Evolutionary conservation across 345 rosid species (phyloP), one percentile per base, ranked within the genome.

Genomic region (Laguncularia racemosa): DNA sequence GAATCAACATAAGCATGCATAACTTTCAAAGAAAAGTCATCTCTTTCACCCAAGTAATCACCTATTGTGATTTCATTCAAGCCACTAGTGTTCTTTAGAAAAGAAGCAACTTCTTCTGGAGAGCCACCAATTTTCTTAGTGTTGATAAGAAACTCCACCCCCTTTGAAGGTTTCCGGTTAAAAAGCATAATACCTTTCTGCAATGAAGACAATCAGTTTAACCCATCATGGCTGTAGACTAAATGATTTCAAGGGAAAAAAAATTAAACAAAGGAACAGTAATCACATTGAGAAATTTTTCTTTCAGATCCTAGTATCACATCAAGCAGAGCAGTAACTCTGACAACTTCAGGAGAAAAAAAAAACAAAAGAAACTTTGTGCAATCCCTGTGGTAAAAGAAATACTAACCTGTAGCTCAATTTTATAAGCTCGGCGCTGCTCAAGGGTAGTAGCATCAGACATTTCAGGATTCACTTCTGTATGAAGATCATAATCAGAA

Each of bases 1-100:
- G 96, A 86, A 65, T 92, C 98, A 10, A 89, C 95, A 72, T 89
- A 92, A 51, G 95, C 96, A 81, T 92, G 96, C 96, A 92, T 92
- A 57, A 86, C 96, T 74, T 68, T 89, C 67, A 89, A 72, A 59
- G 88, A 67, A 76, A 92, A 83, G 40, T 86, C 98, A 74, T 92
- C 97, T 71, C 93, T 86, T 71, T 92, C 95, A 67, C 97, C 98
- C 73, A 92, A 77, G 80, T 86, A 92, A 75, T 89, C 95, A 73
- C 98, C 98, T 55, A 92, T 92, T 78, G 84, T 66, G 33, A 86
- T 80, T 70, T 91, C 95, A 75, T 72, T 86, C 46, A 92, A 71
- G 65, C 95, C 89, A 58, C 70, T 51, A 20, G 95, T 74, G 61
- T 73, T 81, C 72, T 80, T 86, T 68, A 92, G 77, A 71, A 92